These are phyloP conservation scores for Phytophthora rubi DNA, from an alignment of 352 stramenopile species.

Conservation along the genomic window DNA sequence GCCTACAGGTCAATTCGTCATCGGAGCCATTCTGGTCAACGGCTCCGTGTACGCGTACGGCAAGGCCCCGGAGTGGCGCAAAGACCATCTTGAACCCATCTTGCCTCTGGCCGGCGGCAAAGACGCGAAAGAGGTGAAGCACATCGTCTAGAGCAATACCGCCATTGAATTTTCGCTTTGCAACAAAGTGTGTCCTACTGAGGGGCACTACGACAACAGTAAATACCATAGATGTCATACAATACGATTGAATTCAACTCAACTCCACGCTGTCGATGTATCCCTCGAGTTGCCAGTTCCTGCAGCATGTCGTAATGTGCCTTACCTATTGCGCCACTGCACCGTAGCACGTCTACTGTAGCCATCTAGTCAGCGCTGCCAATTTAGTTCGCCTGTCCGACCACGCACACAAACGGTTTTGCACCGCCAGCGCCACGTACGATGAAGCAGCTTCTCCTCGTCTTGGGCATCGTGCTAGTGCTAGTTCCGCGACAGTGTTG, in stretches of 20 bases:
- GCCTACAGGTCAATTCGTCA: constrained; percentile 73
- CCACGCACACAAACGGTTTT: background rate
- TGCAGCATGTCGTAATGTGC: background rate
- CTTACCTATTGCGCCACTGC: background rate
- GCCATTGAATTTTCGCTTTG: constrained; percentile 4
- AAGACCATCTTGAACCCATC: constrained; percentile 25
- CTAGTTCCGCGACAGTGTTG: constrained; percentile 7
- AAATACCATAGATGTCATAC: constrained; percentile 28
- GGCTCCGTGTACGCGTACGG: constrained; percentile 81
- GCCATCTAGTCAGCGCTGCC: background rate
- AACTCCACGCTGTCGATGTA: background rate
- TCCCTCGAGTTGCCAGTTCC: background rate
- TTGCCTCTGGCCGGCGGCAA: constrained; percentile 25
- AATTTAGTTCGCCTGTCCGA: constrained; percentile 9
- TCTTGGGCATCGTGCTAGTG: constrained; percentile 7
- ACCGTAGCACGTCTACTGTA: background rate
- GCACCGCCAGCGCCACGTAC: background rate
- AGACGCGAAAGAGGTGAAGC: constrained; percentile 24
- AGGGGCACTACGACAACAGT: constrained; percentile 1
- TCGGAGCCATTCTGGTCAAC: constrained; percentile 83
- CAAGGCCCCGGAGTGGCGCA: constrained; percentile 55
- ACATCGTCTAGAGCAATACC: constrained; percentile 31
- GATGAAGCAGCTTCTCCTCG: constrained; percentile 12
- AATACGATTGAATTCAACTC: constrained; percentile 18
- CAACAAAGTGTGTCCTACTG: background rate